A percentile compares a stretch with the other conserved stretches of the same genome.
These are phyloP conservation scores for Zygotorulaspora sp. DNA, from an alignment of 805 yeast genomes.

Conservation along the genomic window DNA sequence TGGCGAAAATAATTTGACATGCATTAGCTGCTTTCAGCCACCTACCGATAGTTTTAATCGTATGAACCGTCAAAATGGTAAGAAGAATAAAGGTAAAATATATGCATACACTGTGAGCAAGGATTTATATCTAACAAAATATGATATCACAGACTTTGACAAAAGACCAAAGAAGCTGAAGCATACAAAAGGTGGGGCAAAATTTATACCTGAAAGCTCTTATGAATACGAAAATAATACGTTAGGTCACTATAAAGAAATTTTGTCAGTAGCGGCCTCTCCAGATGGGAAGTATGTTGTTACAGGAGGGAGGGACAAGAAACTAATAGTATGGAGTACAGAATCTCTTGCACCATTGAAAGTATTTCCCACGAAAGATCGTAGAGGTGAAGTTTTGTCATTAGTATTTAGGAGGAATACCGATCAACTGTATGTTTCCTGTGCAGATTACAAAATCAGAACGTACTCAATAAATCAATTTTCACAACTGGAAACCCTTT, in stretches of 20 bases:
- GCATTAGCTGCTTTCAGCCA: constrained; percentile 37
- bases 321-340: constrained; percentile 80
- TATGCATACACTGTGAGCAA: constrained; percentile 77
- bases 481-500: constrained; percentile 83
- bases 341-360: constrained; percentile 72
- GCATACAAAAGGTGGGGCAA: constrained; percentile 58
- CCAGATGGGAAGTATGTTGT: constrained; percentile 85
- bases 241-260: constrained; percentile 74
- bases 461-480: constrained; percentile 81
- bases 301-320: constrained; percentile 83
- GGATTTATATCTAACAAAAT: constrained; percentile 73
- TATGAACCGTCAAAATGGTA: constrained; percentile 30
- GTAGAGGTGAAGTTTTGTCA: constrained; percentile 67
- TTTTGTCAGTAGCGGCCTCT: constrained; percentile 73
- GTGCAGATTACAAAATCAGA: constrained; percentile 87
- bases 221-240: constrained; percentile 46
- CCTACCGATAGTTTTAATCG: constrained; percentile 31
- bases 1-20: constrained; percentile 55
- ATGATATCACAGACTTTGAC: constrained; percentile 56
- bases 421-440: constrained; percentile 85
- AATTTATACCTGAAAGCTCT: constrained; percentile 37
- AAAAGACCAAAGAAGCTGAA: constrained; percentile 62
- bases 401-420: constrained; percentile 73
- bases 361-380: constrained; percentile 69
- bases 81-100: constrained; percentile 51